phyloP scores from a whole-genome alignment of 2,329 filamentous ascomycete genomes.

The Xylaria polymorpha region DNA sequence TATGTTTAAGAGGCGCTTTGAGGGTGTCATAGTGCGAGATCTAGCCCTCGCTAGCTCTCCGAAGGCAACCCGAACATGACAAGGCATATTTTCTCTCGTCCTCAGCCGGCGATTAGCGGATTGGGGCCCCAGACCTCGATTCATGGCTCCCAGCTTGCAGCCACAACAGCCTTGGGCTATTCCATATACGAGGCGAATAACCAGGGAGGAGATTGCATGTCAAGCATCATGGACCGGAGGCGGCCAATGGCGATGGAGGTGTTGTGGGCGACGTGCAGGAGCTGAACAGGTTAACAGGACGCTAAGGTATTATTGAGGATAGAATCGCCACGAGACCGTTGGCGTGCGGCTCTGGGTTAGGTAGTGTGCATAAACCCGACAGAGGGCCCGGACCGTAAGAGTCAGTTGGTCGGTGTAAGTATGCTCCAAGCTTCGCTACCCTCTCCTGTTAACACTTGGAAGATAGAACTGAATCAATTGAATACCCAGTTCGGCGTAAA shows the following conservation, averaged over 20 bases:
- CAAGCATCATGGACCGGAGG: slow-evolving; percentile 40
- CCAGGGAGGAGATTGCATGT: slow-evolving; percentile 44
- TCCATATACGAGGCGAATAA: slow-evolving; percentile 36
- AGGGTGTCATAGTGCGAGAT: neutral
- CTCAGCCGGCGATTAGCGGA: slow-evolving; percentile 20
- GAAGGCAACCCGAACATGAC: neutral
- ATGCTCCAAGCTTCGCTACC: neutral
- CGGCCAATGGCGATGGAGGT: slow-evolving; percentile 44
- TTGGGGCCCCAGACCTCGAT: slow-evolving; percentile 9
- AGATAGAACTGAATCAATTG: neutral
- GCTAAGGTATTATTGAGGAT: slow-evolving; percentile 46
- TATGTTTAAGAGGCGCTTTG: slow-evolving; percentile 32
- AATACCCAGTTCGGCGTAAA: neutral
- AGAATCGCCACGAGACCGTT: slow-evolving; percentile 41
- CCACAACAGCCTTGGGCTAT: slow-evolving; percentile 41
- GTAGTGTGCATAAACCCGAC: slow-evolving; percentile 31
- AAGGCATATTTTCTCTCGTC: slow-evolving; percentile 39
- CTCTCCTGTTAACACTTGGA: neutral
- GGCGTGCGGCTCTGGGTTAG: slow-evolving; percentile 17
- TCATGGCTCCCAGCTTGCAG: slow-evolving; percentile 26
- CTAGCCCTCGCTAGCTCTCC: slow-evolving; percentile 20
- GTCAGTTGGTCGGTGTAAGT: neutral
- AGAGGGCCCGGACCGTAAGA: neutral
- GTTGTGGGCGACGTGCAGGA: slow-evolving; percentile 50
- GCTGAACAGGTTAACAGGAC: slow-evolving; percentile 49